Conservation (phyloP, 768 basidiomycete genomes). For the Tricholoma saponaceum region DNA sequence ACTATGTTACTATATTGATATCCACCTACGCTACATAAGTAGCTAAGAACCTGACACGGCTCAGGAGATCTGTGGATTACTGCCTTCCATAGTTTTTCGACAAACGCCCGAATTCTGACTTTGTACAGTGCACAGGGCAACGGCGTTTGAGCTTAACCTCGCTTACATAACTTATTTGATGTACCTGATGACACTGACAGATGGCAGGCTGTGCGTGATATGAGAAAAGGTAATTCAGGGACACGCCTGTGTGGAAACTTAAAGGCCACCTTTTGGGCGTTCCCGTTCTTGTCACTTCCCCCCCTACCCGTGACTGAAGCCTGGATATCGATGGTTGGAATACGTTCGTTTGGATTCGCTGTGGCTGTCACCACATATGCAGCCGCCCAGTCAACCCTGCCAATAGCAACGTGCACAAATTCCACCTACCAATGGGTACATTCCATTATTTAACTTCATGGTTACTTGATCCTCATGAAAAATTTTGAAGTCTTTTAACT, state of each 20-base stretch:
- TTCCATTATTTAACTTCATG: background rate
- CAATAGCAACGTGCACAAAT: constrained; percentile 15
- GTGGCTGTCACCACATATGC: constrained; percentile 1
- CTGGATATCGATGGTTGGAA: background rate
- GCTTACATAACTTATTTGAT: too few species aligned
- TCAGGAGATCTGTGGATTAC: too few species aligned
- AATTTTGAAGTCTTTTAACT: constrained; percentile 33
- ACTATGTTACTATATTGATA: too few species aligned
- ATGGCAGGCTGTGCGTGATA: background rate
- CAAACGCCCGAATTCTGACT: too few species aligned
- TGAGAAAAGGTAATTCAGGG: background rate
- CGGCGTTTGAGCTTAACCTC: too few species aligned
- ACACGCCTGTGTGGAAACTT: background rate
- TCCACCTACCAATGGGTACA: constrained; percentile 2
- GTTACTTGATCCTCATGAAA: background rate
- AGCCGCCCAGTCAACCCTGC: constrained; percentile 11
- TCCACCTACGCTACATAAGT: too few species aligned
- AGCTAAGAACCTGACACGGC: too few species aligned
- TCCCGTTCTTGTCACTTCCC: background rate
- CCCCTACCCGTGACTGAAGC: background rate
- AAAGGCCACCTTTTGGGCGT: background rate
- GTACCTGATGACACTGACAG: too few species aligned
- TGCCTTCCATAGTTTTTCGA: too few species aligned
- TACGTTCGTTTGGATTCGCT: background rate
- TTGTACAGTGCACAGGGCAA: too few species aligned